Evolutionary conservation across 768 basidiomycete genomes (phyloP).

Genomic region (Obba rivulosa): DNA sequence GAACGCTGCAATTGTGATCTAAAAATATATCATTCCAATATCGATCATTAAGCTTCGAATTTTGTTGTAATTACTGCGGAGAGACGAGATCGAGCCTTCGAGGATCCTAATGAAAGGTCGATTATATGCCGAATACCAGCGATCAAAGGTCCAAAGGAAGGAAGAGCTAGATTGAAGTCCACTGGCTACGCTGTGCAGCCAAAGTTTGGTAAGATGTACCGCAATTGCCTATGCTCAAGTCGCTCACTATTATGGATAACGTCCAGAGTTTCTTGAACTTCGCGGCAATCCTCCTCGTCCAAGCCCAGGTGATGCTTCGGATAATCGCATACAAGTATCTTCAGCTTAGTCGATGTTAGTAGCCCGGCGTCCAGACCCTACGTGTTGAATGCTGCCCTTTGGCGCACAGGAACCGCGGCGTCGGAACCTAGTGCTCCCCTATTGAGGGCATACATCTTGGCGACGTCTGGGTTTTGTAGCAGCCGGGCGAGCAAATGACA

Average conservation of each 20-base stretch:
- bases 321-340: conserved; percentile 16
- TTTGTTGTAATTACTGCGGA: conserved; percentile 3
- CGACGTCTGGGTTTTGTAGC: conserved; percentile 10
- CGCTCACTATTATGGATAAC: neutral
- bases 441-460: conserved; percentile 22
- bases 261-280: conserved; percentile 7
- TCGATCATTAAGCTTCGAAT: neutral
- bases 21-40: neutral
- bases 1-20: neutral
- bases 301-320: conserved; percentile 14
- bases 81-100: conserved; percentile 7
- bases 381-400: conserved; percentile 10
- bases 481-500: conserved; percentile 21
- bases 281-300: conserved; percentile 4
- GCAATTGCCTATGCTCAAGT: conserved; percentile 2
- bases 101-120: conserved; percentile 10
- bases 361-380: conserved; percentile 10
- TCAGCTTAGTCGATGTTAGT: conserved; percentile 9
- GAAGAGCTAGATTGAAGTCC: conserved; percentile 35
- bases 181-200: conserved; percentile 37
- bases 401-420: conserved; percentile 5
- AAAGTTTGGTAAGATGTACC: conserved; percentile 4
- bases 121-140: conserved; percentile 16
- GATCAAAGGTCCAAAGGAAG: conserved; percentile 33
- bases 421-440: conserved; percentile 7